Base-by-base conservation (phyloP, 2,329 filamentous ascomycete species). In the Beauveria bassiana region DNA sequence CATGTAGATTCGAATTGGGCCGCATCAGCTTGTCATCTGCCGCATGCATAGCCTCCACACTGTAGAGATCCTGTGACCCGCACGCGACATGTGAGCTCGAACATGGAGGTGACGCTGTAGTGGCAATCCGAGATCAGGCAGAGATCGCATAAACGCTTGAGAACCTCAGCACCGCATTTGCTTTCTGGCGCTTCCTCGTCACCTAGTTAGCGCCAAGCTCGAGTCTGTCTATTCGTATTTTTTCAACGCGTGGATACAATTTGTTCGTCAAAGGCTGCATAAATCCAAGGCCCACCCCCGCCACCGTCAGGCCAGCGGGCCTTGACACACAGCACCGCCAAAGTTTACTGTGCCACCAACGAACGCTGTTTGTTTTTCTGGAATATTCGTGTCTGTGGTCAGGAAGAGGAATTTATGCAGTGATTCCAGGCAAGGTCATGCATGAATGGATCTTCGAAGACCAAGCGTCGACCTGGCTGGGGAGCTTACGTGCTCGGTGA, bases 401-500 rank as follows among this genome's bases (percentile, higher is more conserved):
- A 54, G 42, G 42, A 18, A 54, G 28, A 31, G 12, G 34, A 10
- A 8, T 61, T 46, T 38, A 22, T 59, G 49, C 10, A 20, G 43
- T 54, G 50, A 54, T 22, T 20, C 50, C 42, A 16, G 18, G 16
- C 50, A 53, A 34, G 50, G 59, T 9, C 68, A 73, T 75, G 74
- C 68, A 73, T 75, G 74, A 70, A 84, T 84, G 81, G 80, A 80
- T 69, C 73, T 78, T 66, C 74, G 78, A 70, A 79, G 77, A 68
- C 74, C 77, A 64, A 79, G 76, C 63, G 74, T 86, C 70, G 91
- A 96, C 74, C 81, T 97, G 68, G 95, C 97, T 78, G 93, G 88
- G 75, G 95, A 99, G 83, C 80, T 98, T 77, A 93, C 89, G 59
- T 98, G 93, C 79, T 96, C 93, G 72, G 93, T 96, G 83, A 78